These are phyloP conservation scores for Selaginella tamariscina DNA, from an alignment of 75 land plant genomes.

Conservation along the genomic window DNA sequence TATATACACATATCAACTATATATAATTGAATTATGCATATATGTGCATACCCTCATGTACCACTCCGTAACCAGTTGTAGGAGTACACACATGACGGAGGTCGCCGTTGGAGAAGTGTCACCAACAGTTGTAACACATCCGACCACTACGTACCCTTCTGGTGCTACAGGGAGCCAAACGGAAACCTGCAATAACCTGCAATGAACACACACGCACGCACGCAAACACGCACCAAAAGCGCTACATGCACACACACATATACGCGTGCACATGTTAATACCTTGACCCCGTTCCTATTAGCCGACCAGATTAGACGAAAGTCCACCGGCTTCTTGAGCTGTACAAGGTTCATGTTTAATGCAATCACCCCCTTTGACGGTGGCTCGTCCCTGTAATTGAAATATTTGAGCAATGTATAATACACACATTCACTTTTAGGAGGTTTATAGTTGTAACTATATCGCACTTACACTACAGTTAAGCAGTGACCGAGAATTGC, in stretches of 20 bases:
- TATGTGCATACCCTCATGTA: conserved; percentile 57
- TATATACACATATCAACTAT: too few relatives aligned
- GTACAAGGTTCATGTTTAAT: conserved; percentile 57
- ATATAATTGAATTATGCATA: neutral
- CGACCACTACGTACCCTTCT: conserved; percentile 77
- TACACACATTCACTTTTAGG: too few relatives aligned
- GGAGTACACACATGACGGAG: conserved; percentile 54
- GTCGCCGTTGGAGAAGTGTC: conserved; percentile 43
- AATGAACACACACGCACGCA: neutral
- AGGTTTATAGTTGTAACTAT: too few relatives aligned
- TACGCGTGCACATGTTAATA: too few relatives aligned
- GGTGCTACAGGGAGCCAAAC: conserved; percentile 93
- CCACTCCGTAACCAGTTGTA: conserved; percentile 56
- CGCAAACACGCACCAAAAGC: neutral
- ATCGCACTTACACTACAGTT: conserved; percentile 58
- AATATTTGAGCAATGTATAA: neutral
- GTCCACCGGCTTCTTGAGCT: conserved; percentile 67
- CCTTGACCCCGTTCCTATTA: conserved; percentile 1
- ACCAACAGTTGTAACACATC: conserved; percentile 69
- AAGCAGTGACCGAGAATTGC: conserved; percentile 86
- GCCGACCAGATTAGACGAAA: conserved; percentile 59
- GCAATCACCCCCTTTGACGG: conserved; percentile 94
- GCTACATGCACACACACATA: too few relatives aligned
- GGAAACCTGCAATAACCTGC: conserved; percentile 20
- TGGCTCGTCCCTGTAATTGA: conserved; percentile 58